phyloP scores from a whole-genome alignment of 2,329 filamentous ascomycete species.

The Botrytis porri region DNA sequence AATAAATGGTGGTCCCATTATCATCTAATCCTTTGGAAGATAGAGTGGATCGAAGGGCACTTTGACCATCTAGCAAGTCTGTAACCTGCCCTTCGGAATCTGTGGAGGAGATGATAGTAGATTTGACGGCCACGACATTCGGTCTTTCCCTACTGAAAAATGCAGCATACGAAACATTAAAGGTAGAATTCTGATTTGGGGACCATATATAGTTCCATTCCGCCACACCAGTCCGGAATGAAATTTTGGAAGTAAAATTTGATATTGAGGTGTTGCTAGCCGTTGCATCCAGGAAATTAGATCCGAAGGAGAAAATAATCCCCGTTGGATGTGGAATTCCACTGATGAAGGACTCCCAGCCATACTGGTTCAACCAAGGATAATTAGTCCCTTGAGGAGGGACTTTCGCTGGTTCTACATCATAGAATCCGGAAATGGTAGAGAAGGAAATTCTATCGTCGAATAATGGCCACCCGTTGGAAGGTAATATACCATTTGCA shows the following conservation, averaged over 20 bases:
- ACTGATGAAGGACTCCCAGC: slow-evolving; percentile 66
- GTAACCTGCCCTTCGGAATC: slow-evolving; percentile 57
- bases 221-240: slow-evolving; percentile 60
- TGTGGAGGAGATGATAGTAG: slow-evolving; percentile 54
- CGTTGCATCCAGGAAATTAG: slow-evolving; percentile 57
- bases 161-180: slow-evolving; percentile 58
- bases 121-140: slow-evolving; percentile 47
- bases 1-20: slow-evolving; percentile 55
- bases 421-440: slow-evolving; percentile 65
- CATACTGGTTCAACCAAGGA: slow-evolving; percentile 66
- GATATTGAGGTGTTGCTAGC: slow-evolving; percentile 57
- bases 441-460: slow-evolving; percentile 62
- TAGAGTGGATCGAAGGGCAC: slow-evolving; percentile 62
- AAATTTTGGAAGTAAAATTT: slow-evolving; percentile 58
- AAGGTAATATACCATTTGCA: slow-evolving; percentile 36
- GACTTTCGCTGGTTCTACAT: slow-evolving; percentile 52
- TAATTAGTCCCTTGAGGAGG: slow-evolving; percentile 57
- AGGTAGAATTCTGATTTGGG: slow-evolving; percentile 48
- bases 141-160: slow-evolving; percentile 48
- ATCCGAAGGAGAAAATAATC: slow-evolving; percentile 54
- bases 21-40: slow-evolving; percentile 54
- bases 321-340: slow-evolving; percentile 69
- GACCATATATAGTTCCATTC: slow-evolving; percentile 67
- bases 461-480: slow-evolving; percentile 67
- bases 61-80: slow-evolving; percentile 65